These are phyloP conservation scores for Blastocystis hominis DNA, from an alignment of 352 stramenopile genomes.

Conservation along the genomic window DNA sequence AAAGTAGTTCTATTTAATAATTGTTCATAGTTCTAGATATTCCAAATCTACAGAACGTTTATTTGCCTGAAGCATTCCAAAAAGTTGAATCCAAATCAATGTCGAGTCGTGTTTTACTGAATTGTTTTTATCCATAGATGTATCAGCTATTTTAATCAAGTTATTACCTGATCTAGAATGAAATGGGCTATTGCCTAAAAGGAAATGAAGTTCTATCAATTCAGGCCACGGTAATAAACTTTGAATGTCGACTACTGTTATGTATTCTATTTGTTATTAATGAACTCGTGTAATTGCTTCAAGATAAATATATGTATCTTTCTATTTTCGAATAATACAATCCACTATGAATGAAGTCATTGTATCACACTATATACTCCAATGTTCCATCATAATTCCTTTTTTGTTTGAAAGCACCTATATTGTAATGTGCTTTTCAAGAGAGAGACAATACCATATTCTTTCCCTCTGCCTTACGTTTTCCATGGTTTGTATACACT, in stretches of 20 bases:
- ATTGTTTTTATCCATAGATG: background rate
- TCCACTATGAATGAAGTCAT: no score
- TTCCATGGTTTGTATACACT: no score
- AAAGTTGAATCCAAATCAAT: background rate
- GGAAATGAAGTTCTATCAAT: background rate
- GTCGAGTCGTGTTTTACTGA: background rate
- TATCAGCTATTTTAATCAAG: background rate
- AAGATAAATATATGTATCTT: background rate
- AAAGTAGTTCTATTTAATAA: background rate
- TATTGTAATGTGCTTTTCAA: no score
- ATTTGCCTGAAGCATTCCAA: background rate
- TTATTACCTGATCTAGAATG: background rate
- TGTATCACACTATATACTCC: no score
- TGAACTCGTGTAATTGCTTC: background rate
- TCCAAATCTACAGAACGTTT: background rate
- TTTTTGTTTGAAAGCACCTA: no score
- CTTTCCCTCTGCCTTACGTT: no score
- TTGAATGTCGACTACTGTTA: background rate
- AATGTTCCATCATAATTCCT: no score
- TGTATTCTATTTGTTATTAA: background rate
- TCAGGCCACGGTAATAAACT: no score
- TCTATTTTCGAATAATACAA: background rate
- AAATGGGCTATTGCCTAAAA: background rate
- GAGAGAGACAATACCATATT: no score
- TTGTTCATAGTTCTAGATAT: background rate